Conservation (phyloP, 2,329 filamentous ascomycete species). For the Paecilomyces dactylethromorphus region DNA sequence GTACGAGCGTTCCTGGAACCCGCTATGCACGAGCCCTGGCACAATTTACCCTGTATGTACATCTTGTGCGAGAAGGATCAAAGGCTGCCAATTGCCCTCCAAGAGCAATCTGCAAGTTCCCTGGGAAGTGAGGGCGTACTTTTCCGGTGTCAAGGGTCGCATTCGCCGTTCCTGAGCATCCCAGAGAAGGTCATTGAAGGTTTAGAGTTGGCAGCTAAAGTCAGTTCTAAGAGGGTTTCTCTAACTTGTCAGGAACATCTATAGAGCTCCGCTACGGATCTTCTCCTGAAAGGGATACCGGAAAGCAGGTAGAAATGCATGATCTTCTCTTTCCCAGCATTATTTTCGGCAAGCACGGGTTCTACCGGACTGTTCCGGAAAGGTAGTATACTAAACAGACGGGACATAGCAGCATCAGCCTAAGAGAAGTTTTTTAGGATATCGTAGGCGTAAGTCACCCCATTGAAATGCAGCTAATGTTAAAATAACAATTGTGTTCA, state of each 20-base stretch:
- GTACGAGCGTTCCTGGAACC: constrained; percentile 12
- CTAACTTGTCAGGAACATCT: neutral
- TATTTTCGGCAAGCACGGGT: too few relatives aligned
- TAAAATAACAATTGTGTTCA: too few relatives aligned
- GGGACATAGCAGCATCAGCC: too few relatives aligned
- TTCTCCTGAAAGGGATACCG: too few relatives aligned
- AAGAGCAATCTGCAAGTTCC: neutral
- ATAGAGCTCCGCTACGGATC: neutral
- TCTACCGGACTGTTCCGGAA: too few relatives aligned
- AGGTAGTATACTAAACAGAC: too few relatives aligned
- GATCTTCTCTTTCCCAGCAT: too few relatives aligned
- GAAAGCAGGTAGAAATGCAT: too few relatives aligned
- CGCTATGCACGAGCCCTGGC: constrained; percentile 19
- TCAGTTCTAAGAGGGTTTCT: neutral
- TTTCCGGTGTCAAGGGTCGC: constrained; percentile 18
- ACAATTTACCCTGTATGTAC: constrained; percentile 20
- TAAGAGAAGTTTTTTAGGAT: too few relatives aligned
- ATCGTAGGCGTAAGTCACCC: too few relatives aligned
- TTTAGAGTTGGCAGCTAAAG: constrained; percentile 19
- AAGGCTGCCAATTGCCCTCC: constrained; percentile 7
- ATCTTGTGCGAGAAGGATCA: constrained; percentile 25
- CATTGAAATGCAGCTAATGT: too few relatives aligned
- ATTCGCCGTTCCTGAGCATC: constrained; percentile 31
- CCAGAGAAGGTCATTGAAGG: constrained; percentile 23
- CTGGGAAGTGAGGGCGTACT: constrained; percentile 4